A percentile compares a stretch with the other conserved stretches of the same genome.
Conservation (phyloP, 2,329 filamentous ascomycete genomes). For the Trichophyton verrucosum region DNA sequence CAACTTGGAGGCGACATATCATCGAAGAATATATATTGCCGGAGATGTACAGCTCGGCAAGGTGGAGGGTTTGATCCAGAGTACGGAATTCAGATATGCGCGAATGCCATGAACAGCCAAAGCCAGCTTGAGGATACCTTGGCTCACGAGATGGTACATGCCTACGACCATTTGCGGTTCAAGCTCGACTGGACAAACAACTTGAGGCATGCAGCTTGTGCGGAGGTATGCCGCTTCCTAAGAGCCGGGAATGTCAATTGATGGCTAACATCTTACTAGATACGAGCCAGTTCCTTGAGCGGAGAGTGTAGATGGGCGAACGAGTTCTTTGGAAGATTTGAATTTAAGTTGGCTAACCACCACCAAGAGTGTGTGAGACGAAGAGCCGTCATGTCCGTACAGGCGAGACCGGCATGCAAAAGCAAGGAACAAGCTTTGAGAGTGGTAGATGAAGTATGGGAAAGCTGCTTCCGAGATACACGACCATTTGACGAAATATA, state of each 20-base stretch:
- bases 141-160: slow-evolving; percentile 95
- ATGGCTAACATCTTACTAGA: slow-evolving; percentile 39
- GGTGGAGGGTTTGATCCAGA: slow-evolving; percentile 75
- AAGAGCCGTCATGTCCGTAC: slow-evolving; percentile 67
- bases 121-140: slow-evolving; percentile 86
- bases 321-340: slow-evolving; percentile 71
- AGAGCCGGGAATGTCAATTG: background rate
- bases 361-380: slow-evolving; percentile 83
- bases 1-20: slow-evolving; percentile 68
- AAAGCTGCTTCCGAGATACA: slow-evolving; percentile 89
- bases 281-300: slow-evolving; percentile 80
- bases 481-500: slow-evolving; percentile 96
- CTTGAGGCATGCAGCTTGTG: slow-evolving; percentile 81
- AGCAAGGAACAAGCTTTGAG: slow-evolving; percentile 76
- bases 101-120: slow-evolving; percentile 71
- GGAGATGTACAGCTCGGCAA: slow-evolving; percentile 60
- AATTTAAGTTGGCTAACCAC: slow-evolving; percentile 83
- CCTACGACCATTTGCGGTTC: slow-evolving; percentile 84
- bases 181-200: slow-evolving; percentile 75
- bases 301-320: slow-evolving; percentile 86
- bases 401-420: slow-evolving; percentile 64
- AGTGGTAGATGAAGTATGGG: slow-evolving; percentile 96
- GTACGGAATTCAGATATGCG: slow-evolving; percentile 82
- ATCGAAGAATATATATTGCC: slow-evolving; percentile 64
- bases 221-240: slow-evolving; percentile 52